Evolutionary conservation across 2,329 filamentous ascomycete species (phyloP).

Genomic region (Exutisphaerella laricina): DNA sequence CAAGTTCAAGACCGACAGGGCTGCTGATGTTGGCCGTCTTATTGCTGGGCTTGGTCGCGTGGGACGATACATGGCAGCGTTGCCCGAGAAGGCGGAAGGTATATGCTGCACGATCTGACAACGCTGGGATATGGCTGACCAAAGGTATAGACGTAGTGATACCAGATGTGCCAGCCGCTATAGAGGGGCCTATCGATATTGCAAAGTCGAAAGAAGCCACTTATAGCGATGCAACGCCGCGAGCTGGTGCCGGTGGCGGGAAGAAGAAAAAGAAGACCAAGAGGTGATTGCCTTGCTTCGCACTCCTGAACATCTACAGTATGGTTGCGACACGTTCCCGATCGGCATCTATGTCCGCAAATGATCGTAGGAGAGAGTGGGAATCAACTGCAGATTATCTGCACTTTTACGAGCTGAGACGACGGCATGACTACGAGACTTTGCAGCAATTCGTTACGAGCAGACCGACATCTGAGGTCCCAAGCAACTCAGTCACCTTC

Average conservation of each 20-base stretch:
- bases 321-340: no score
- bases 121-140: not conserved
- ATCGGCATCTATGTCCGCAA: no score
- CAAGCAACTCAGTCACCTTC: no score
- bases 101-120: not conserved
- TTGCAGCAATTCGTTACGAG: no score
- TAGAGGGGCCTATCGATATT: no score
- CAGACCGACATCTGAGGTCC: no score
- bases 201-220: slow-evolving; percentile 11
- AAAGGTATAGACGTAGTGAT: slow-evolving; percentile 29
- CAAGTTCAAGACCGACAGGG: slow-evolving; percentile 89
- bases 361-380: no score
- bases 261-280: slow-evolving; percentile 47
- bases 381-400: no score
- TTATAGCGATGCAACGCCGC: slow-evolving; percentile 17
- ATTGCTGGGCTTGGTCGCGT: slow-evolving; percentile 70
- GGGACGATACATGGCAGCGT: slow-evolving; percentile 56
- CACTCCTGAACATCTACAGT: not conserved
- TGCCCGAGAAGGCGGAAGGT: slow-evolving; percentile 41
- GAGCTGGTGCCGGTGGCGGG: slow-evolving; percentile 31
- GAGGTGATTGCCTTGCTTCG: slow-evolving; percentile 34
- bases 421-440: no score
- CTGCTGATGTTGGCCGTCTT: slow-evolving; percentile 79
- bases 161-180: slow-evolving; percentile 26
- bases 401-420: no score